A percentile compares a stretch with the other conserved stretches of the same genome.
These are phyloP conservation scores for Escallonia herrerae DNA, from an alignment of 129 eudicot genomes.

Conservation along the genomic window DNA sequence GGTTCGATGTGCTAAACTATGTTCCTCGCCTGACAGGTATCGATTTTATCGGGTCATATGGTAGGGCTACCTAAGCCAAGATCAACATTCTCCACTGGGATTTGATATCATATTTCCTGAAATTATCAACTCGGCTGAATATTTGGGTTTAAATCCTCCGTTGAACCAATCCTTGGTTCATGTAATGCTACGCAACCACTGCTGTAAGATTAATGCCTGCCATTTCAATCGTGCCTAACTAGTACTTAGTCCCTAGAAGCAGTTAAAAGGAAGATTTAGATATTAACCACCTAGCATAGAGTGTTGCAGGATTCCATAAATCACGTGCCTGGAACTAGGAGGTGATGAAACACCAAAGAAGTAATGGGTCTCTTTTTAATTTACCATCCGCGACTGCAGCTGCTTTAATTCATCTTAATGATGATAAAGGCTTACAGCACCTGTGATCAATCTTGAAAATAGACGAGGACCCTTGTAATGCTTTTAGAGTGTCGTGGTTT, in stretches of 20 bases:
- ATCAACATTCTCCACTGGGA: not conserved
- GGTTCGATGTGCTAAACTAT: not conserved
- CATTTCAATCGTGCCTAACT: too few relatives aligned
- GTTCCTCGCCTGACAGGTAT: not conserved
- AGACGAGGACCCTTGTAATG: constrained; percentile 15
- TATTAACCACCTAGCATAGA: constrained; percentile 10
- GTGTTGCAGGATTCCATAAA: constrained; percentile 22
- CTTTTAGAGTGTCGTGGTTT: not conserved
- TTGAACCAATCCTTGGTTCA: not conserved
- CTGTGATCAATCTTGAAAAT: constrained; percentile 14
- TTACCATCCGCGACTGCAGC: constrained; percentile 33
- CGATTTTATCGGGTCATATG: not conserved
- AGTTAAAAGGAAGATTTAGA: too few relatives aligned
- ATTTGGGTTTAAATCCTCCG: not conserved
- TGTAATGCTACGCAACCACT: not conserved
- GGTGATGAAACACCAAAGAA: constrained; percentile 17
- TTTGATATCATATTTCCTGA: not conserved
- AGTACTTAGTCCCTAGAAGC: too few relatives aligned
- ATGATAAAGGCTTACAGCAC: constrained; percentile 11
- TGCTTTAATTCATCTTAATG: constrained; percentile 11
- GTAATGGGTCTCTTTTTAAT: constrained; percentile 22
- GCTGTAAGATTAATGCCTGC: too few relatives aligned
- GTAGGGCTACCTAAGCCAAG: not conserved
- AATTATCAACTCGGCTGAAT: not conserved
- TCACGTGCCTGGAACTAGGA: constrained; percentile 15